phyloP scores from a whole-genome alignment of 345 rosid genomes.

The Sisymbrium irio region DNA sequence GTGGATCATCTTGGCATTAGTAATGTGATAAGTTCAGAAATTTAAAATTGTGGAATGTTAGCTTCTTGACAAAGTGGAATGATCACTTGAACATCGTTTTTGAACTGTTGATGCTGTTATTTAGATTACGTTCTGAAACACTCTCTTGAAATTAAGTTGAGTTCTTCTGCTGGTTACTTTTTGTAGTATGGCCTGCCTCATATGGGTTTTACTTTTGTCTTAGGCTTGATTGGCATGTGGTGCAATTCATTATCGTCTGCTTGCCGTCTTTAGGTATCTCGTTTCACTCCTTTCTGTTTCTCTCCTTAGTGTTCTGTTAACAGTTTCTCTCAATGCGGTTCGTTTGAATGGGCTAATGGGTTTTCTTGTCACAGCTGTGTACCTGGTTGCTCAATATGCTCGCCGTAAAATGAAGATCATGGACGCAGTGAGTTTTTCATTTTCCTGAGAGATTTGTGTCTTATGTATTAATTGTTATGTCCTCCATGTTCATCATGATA shows the following conservation, averaged over 20 bases:
- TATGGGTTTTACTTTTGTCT: conserved; percentile 27
- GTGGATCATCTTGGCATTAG: no score
- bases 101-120: neutral
- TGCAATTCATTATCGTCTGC: conserved; percentile 89
- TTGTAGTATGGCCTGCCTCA: neutral
- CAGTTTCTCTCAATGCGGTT: neutral
- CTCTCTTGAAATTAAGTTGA: neutral
- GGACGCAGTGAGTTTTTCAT: conserved; percentile 59
- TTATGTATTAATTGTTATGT: neutral
- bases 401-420: conserved; percentile 73
- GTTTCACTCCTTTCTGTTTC: neutral
- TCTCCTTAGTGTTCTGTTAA: conserved; percentile 18
- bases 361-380: conserved; percentile 60
- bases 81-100: neutral
- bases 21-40: no score
- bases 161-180: neutral
- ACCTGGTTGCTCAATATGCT: conserved; percentile 85
- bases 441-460: neutral
- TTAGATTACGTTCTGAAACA: conserved; percentile 2
- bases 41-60: no score
- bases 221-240: conserved; percentile 94
- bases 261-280: conserved; percentile 83
- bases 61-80: no score
- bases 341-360: conserved; percentile 19
- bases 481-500: neutral